phyloP scores from a whole-genome alignment of 768 basidiomycete species.

The Tylopilus sp. region DNA sequence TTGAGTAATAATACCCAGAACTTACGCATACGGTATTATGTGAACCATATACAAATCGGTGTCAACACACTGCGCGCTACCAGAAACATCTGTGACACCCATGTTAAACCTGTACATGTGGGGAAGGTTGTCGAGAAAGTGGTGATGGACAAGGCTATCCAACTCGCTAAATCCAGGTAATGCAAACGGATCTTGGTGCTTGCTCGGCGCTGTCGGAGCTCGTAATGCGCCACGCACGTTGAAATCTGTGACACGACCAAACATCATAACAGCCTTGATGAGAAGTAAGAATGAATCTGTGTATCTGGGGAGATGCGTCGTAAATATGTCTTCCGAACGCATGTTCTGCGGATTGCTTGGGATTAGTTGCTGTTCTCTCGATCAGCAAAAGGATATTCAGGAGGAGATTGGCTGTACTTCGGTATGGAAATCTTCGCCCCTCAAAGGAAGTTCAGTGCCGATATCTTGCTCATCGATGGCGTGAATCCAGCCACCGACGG shows the following conservation, averaged over 20 bases:
- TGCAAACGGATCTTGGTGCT: slow-evolving; percentile 69
- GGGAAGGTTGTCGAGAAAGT: slow-evolving; percentile 72
- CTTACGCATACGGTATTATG: slow-evolving; percentile 80
- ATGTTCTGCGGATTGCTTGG: slow-evolving; percentile 78
- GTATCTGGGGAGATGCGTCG: slow-evolving; percentile 67
- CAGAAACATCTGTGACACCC: slow-evolving; percentile 57
- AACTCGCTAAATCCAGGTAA: slow-evolving; percentile 65
- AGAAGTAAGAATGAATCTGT: slow-evolving; percentile 81
- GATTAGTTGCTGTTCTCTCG: slow-evolving; percentile 45
- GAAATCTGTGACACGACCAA: slow-evolving; percentile 82
- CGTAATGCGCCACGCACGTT: slow-evolving; percentile 74
- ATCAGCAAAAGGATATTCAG: slow-evolving; percentile 12
- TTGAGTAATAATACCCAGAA: slow-evolving; percentile 3
- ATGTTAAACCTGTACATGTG: slow-evolving; percentile 59
- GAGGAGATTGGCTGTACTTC: slow-evolving; percentile 45
- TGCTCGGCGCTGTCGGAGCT: slow-evolving; percentile 61
- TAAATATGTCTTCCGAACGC: slow-evolving; percentile 59
- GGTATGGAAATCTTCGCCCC: slow-evolving; percentile 71
- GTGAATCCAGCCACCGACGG: slow-evolving; percentile 83
- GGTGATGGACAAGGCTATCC: slow-evolving; percentile 61
- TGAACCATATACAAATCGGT: slow-evolving; percentile 88
- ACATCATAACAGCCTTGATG: slow-evolving; percentile 81
- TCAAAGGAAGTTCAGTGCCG: slow-evolving; percentile 78
- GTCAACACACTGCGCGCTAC: slow-evolving; percentile 57
- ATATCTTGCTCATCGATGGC: slow-evolving; percentile 81